Conservation (phyloP, 2,329 filamentous ascomycete genomes). For the Orbilia brochopaga region DNA sequence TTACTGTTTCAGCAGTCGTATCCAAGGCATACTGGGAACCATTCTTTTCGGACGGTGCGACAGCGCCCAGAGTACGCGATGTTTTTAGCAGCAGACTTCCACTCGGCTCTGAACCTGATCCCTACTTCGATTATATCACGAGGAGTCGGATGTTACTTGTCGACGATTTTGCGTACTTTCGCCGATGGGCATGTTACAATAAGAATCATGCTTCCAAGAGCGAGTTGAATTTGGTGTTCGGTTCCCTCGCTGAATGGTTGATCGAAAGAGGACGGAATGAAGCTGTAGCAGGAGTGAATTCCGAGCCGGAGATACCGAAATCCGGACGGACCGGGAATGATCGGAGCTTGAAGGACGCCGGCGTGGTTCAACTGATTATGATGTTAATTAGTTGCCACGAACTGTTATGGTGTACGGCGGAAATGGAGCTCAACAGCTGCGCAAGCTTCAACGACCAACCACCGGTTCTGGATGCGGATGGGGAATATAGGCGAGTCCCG, state of each 20-base stretch:
- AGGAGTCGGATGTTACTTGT: not conserved
- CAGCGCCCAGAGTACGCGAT: not conserved
- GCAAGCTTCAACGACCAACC: not conserved
- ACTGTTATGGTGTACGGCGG: constrained; percentile 30
- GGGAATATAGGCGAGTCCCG: constrained; percentile 14
- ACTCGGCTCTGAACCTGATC: not conserved
- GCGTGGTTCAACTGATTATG: constrained; percentile 21
- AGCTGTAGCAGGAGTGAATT: not conserved
- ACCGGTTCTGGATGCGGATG: not conserved
- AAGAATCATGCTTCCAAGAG: constrained; percentile 4
- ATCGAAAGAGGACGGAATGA: constrained; percentile 14
- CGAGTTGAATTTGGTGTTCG: constrained; percentile 16
- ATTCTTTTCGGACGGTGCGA: constrained; percentile 20
- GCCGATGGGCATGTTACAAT: constrained; percentile 36
- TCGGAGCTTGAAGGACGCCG: constrained; percentile 2
- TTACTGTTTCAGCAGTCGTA: constrained; percentile 21
- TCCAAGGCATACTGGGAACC: constrained; percentile 35
- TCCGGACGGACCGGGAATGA: not conserved
- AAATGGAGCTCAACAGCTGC: constrained; percentile 10
- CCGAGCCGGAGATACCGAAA: not conserved
- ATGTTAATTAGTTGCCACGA: constrained; percentile 36
- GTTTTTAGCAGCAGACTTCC: constrained; percentile 1
- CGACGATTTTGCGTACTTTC: constrained; percentile 20
- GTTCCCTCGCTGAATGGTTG: constrained; percentile 23
- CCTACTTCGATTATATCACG: not conserved